Evolutionary conservation across 768 basidiomycete genomes (phyloP).

Genomic region (Coprinopsis strossmayeri): DNA sequence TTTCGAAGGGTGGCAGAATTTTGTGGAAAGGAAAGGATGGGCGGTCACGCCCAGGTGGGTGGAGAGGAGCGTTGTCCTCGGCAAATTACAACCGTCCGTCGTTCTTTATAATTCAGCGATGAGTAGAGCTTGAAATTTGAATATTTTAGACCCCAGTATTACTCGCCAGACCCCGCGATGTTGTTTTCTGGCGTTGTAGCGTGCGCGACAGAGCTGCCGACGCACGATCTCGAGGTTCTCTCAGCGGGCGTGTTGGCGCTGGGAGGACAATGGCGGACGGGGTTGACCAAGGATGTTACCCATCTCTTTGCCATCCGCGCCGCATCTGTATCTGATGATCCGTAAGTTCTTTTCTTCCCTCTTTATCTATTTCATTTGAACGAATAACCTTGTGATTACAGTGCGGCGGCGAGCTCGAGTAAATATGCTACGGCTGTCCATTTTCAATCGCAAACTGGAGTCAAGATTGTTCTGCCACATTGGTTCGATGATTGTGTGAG

Average conservation of each 20-base stretch:
- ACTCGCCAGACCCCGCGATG: slow-evolving; percentile 70
- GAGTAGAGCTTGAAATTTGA: neutral
- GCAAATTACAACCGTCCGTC: slow-evolving; percentile 50
- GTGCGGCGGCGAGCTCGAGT: slow-evolving; percentile 18
- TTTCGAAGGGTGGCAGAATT: slow-evolving; percentile 48
- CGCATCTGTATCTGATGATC: slow-evolving; percentile 12
- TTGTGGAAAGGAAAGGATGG: slow-evolving; percentile 16
- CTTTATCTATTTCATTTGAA: too few species aligned
- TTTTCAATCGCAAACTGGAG: slow-evolving; percentile 47
- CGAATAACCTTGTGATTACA: too few species aligned
- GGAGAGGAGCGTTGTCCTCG: slow-evolving; percentile 54
- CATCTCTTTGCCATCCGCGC: slow-evolving; percentile 67
- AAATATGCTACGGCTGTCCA: slow-evolving; percentile 53
- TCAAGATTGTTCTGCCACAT: slow-evolving; percentile 77
- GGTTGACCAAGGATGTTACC: slow-evolving; percentile 79
- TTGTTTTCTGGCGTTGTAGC: slow-evolving; percentile 82
- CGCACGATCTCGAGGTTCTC: slow-evolving; percentile 65
- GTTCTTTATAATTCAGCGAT: neutral
- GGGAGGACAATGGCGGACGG: slow-evolving; percentile 76
- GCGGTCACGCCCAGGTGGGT: slow-evolving; percentile 44
- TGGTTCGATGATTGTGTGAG: slow-evolving; percentile 85
- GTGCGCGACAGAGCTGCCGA: slow-evolving; percentile 60
- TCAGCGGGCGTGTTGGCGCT: slow-evolving; percentile 64
- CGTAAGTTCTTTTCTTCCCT: neutral
- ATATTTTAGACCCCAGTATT: slow-evolving; percentile 42